These are phyloP conservation scores for Teunomyces aglyptinius DNA, from an alignment of 805 yeast genomes.

Conservation along the genomic window DNA sequence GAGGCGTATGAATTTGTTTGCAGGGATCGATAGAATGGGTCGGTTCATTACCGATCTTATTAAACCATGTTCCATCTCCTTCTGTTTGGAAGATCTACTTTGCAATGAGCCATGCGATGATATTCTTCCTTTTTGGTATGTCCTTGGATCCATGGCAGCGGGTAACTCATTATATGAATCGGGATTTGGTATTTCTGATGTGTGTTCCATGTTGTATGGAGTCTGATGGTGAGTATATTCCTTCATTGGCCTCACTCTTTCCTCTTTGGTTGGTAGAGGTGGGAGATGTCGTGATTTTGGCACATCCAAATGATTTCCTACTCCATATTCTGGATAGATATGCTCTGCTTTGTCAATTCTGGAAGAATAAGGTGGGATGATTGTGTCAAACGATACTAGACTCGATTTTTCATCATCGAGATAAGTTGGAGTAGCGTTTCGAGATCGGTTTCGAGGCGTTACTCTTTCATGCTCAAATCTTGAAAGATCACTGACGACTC, in stretches of 20 bases:
- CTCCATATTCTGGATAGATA: slow-evolving; percentile 1
- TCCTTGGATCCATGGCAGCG: slow-evolving; percentile 20
- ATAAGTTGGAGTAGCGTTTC: slow-evolving; percentile 30
- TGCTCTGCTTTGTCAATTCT: neutral
- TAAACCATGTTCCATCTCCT: slow-evolving; percentile 25
- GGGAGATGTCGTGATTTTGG: slow-evolving; percentile 8
- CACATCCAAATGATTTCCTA: neutral
- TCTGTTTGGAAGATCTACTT: slow-evolving; percentile 21
- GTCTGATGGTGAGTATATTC: slow-evolving; percentile 8
- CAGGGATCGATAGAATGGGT: slow-evolving; percentile 24
- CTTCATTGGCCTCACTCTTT: slow-evolving; percentile 4
- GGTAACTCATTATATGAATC: slow-evolving; percentile 21
- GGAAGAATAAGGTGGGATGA: slow-evolving; percentile 4
- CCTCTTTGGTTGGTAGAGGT: slow-evolving; percentile 12
- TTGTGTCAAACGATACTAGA: slow-evolving; percentile 9
- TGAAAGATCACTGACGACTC: slow-evolving; percentile 32
- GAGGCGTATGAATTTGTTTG: slow-evolving; percentile 14
- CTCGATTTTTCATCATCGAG: slow-evolving; percentile 10
- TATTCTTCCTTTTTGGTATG: slow-evolving; percentile 9
- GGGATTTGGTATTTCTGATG: slow-evolving; percentile 7
- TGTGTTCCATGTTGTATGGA: slow-evolving; percentile 7
- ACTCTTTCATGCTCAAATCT: slow-evolving; percentile 29
- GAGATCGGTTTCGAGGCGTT: slow-evolving; percentile 25
- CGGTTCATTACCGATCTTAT: slow-evolving; percentile 33
- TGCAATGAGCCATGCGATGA: slow-evolving; percentile 9